Percentiles rank a stretch among this genome's conserved stretches.
phyloP scores from a whole-genome alignment of 73 alveolate genomes.

The Paramecium pentaurelia region DNA sequence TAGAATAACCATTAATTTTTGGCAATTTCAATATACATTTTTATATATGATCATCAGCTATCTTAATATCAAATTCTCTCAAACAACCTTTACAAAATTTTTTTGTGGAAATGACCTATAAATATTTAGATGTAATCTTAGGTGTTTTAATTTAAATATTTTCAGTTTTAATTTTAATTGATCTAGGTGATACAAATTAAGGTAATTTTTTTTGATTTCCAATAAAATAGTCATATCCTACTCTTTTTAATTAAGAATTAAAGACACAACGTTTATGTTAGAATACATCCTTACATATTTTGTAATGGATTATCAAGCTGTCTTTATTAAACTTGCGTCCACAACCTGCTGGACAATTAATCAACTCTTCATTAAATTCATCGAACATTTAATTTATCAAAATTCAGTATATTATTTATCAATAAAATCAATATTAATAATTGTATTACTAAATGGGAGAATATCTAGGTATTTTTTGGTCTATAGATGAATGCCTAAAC shows the following conservation, averaged over 20 bases:
- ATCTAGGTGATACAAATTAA: neutral
- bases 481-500: neutral
- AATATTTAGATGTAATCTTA: neutral
- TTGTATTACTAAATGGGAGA: neutral
- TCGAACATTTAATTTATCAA: neutral
- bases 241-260: neutral
- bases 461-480: conserved; percentile 37
- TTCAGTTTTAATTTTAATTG: neutral
- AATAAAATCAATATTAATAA: neutral
- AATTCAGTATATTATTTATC: neutral
- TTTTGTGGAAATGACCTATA: neutral
- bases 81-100: neutral
- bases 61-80: neutral
- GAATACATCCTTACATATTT: conserved; percentile 20
- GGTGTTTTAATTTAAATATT: neutral
- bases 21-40: neutral
- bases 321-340: conserved; percentile 7
- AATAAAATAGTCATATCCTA: neutral
- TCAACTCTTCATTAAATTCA: neutral
- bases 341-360: conserved; percentile 16
- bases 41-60: conserved; percentile 11
- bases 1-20: neutral
- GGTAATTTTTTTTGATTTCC: neutral
- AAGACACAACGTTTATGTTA: neutral
- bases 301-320: neutral